These are phyloP conservation scores for Asterophora parasitica DNA, from an alignment of 768 basidiomycete genomes.

Conservation along the genomic window DNA sequence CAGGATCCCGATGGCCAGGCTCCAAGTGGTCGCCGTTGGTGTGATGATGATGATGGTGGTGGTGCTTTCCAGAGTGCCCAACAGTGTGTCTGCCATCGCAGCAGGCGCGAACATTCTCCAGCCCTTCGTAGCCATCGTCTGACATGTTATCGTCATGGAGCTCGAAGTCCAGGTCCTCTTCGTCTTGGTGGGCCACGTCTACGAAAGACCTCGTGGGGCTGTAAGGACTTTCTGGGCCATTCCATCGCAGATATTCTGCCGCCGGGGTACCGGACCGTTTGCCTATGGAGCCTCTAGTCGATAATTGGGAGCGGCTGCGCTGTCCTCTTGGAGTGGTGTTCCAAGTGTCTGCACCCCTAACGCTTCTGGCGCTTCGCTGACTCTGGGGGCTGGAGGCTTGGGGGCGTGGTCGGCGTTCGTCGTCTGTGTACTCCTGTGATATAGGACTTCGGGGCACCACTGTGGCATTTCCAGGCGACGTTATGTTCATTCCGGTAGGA, in stretches of 20 bases:
- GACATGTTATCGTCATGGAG: slow-evolving; percentile 68
- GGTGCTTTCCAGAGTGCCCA: slow-evolving; percentile 51
- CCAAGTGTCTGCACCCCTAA: slow-evolving; percentile 57
- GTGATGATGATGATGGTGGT: slow-evolving; percentile 57
- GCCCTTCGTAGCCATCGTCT: slow-evolving; percentile 82
- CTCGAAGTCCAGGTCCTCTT: slow-evolving; percentile 78
- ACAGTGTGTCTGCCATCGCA: slow-evolving; percentile 88
- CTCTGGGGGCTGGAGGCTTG: slow-evolving; percentile 64
- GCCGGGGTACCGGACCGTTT: slow-evolving; percentile 92
- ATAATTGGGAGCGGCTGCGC: slow-evolving; percentile 76
- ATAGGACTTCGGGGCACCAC: slow-evolving; percentile 44
- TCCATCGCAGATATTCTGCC: slow-evolving; percentile 83
- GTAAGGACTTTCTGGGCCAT: slow-evolving; percentile 67
- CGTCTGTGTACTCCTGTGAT: slow-evolving; percentile 44
- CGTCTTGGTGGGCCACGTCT: slow-evolving; percentile 42
- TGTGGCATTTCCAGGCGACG: slow-evolving; percentile 34
- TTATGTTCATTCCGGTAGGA: slow-evolving; percentile 41
- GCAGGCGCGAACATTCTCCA: slow-evolving; percentile 93
- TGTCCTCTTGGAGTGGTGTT: slow-evolving; percentile 74
- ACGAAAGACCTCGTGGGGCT: slow-evolving; percentile 72
- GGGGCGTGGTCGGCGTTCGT: slow-evolving; percentile 39
- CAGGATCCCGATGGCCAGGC: slow-evolving; percentile 38
- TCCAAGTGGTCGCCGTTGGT: slow-evolving; percentile 45
- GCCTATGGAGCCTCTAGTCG: slow-evolving; percentile 65
- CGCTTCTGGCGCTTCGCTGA: slow-evolving; percentile 64